Base-by-base conservation (phyloP, 148 eudicot species). In the Diospyros lotus region DNA sequence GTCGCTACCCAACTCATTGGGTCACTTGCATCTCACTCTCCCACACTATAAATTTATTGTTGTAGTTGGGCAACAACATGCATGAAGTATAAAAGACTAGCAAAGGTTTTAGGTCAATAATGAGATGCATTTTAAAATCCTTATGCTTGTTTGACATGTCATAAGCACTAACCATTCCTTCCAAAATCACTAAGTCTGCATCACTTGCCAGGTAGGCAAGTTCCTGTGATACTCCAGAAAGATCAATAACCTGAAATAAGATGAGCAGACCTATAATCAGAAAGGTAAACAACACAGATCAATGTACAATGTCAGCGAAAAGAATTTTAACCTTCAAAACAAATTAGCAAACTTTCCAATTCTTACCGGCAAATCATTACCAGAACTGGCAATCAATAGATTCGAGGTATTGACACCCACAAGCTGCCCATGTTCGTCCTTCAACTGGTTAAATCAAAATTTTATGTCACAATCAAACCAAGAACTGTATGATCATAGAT, bases 291-390 rank as follows among this genome's bases (percentile, higher is more conserved):
- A 77, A 39, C 68, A 62, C n/a, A 11, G 46, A 78, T n/a, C 68
- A 63, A 9, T 15, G 9, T 4, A 18, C 50, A 64, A 39, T 39
- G n/a, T 44, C 40, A 72, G 6, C 63, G 17, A 17, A 28, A 65
- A 43, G 39, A 63, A 64, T 50, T 28, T 28, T 53, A 51, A 64
- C 56, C 72, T 56, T 38, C 58, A 39, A 41, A 13, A 67, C n/a
- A 52, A 28, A 53, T 51, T 41, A 60, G 15, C 13, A 66, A 63
- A 50, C 14, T 71, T 51, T 42, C 38, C 76, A 40, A 80, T 48
- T 81, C 96, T 85, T 68, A 96, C 99, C 88, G 99, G 99, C 64
- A 96, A 89, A 86, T 96, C 99, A 80, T 89, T 96, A 78, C 98
- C 99, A 72, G 99, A 96, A 82, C 91, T 96, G 70, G 88, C 98